phyloP scores from a whole-genome alignment of 192 early-diverging fungal genomes.

The Phlyctochytrium planicorne region DNA sequence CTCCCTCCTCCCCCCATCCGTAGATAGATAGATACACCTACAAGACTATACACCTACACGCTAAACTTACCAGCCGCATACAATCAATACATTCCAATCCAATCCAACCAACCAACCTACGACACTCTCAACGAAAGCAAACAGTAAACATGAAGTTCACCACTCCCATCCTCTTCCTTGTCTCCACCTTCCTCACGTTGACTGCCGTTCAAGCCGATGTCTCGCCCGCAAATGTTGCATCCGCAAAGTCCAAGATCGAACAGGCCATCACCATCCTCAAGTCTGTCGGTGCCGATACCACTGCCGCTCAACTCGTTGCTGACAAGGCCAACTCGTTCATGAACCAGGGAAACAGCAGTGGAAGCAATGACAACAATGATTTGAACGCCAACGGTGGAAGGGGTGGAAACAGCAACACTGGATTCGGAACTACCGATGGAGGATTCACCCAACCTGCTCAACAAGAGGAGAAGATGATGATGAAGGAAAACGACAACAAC shows the following conservation, averaged over 20 bases:
- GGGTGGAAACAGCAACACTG: background rate
- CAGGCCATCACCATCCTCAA: background rate
- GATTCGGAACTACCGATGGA: background rate
- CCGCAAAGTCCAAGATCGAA: background rate
- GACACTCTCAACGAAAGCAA: no score
- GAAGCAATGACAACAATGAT: background rate
- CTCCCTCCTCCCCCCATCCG: no score
- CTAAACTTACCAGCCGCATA: no score
- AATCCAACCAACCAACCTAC: no score
- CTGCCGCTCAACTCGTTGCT: background rate
- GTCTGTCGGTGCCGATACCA: background rate
- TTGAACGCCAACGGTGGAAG: background rate
- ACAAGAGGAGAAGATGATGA: no score
- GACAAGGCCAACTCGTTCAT: background rate
- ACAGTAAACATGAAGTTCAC: no score
- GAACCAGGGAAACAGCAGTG: background rate
- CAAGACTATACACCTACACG: no score
- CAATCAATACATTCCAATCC: no score
- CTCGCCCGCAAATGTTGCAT: background rate
- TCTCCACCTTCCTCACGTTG: no score
- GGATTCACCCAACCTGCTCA: background rate
- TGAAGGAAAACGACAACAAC: background rate
- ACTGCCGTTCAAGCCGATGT: no score
- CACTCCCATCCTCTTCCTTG: no score
- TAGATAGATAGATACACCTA: no score